Evolutionary conservation across 768 basidiomycete genomes (phyloP).

Genomic region (Amanita inopinata): DNA sequence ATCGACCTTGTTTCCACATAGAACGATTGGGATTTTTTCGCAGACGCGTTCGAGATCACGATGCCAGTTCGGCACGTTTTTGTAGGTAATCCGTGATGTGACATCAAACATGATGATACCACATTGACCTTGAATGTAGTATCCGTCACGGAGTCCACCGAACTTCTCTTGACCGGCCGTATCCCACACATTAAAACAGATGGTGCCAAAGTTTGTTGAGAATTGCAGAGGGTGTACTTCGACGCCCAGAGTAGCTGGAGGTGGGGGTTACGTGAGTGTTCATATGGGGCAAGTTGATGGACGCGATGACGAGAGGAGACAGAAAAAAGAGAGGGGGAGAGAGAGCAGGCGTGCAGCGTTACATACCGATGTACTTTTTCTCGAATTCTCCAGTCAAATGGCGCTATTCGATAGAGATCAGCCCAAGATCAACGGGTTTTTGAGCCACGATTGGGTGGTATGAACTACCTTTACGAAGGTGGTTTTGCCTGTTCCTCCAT

Average conservation of each 20-base stretch:
- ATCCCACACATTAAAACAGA: constrained; percentile 99
- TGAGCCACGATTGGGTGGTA: background rate
- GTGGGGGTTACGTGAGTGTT: constrained; percentile 2
- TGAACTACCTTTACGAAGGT: constrained; percentile 88
- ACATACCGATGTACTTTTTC: constrained; percentile 97
- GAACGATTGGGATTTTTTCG: constrained; percentile 98
- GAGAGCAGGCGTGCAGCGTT: no score
- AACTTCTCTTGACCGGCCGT: constrained; percentile 99
- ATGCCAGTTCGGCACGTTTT: constrained; percentile 99
- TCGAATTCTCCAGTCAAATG: constrained; percentile 99
- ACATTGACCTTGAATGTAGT: constrained; percentile 96
- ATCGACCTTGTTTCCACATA: constrained; percentile 99
- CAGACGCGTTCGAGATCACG: constrained; percentile 99
- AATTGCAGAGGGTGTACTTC: constrained; percentile 96
- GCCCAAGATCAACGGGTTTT: constrained; percentile 36
- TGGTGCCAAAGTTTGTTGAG: constrained; percentile 96
- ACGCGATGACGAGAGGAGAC: no score
- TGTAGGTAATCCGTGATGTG: constrained; percentile 99
- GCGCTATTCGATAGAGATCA: constrained; percentile 59
- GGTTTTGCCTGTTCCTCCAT: constrained; percentile 96
- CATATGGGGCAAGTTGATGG: no score
- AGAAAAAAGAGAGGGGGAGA: no score
- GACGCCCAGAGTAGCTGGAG: constrained; percentile 93
- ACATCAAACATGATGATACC: constrained; percentile 99
- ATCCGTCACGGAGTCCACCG: constrained; percentile 94